Conservation (phyloP, 2,329 filamentous ascomycete genomes). For the Alternaria atra region DNA sequence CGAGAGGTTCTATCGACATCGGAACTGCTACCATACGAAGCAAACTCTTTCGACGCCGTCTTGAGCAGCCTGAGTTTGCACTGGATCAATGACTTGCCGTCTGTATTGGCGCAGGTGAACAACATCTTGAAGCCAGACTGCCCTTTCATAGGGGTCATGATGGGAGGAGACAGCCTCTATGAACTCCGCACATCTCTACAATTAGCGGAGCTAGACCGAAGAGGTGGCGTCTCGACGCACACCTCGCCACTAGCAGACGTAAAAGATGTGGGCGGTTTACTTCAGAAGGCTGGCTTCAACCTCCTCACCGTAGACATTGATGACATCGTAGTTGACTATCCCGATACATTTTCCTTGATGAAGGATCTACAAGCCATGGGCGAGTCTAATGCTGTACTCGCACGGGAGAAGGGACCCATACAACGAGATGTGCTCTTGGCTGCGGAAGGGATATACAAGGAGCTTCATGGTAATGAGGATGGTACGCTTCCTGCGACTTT, state of each 20-base stretch:
- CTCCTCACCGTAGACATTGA: conserved; percentile 97
- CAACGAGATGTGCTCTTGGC: conserved; percentile 85
- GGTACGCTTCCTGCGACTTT: conserved; percentile 84
- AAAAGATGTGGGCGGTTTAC: conserved; percentile 84
- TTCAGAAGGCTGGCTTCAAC: conserved; percentile 90
- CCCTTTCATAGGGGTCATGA: conserved; percentile 95
- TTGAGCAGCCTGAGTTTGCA: conserved; percentile 90
- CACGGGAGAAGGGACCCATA: conserved; percentile 80
- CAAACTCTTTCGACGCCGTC: conserved; percentile 85
- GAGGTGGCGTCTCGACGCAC: conserved; percentile 90
- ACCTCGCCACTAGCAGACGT: conserved; percentile 93
- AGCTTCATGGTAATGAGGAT: conserved; percentile 78
- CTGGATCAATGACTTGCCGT: conserved; percentile 97
- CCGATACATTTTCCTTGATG: conserved; percentile 90
- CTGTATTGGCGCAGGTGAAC: conserved; percentile 84
- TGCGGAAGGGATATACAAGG: conserved; percentile 85
- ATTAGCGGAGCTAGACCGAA: conserved; percentile 86
- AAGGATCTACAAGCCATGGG: conserved; percentile 95
- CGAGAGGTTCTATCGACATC: conserved; percentile 78
- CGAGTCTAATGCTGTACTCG: conserved; percentile 87
- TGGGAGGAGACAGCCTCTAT: conserved; percentile 91
- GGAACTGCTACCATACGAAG: conserved; percentile 77
- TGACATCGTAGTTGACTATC: conserved; percentile 95
- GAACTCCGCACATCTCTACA: conserved; percentile 94
- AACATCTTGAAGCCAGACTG: conserved; percentile 85